Base-by-base conservation (phyloP, 1,284 basidiomycete genomes). In the Cryptococcus sp. region DNA sequence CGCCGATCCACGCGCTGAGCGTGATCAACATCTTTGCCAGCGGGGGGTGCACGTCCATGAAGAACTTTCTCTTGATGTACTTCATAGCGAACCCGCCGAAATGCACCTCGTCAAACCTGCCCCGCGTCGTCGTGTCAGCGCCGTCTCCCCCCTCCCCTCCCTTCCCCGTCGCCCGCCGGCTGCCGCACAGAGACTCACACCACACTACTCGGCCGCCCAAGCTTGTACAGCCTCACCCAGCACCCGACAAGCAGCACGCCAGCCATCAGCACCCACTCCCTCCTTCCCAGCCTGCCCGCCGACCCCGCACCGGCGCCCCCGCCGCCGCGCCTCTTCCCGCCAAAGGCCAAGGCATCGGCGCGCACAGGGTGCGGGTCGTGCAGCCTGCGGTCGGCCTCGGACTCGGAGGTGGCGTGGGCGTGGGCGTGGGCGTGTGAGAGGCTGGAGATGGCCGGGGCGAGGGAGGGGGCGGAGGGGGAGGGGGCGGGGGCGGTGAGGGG, bases 21-120 rank as follows among this genome's bases (percentile, higher is more conserved):
- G 95, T 95, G 68, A 98, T 93, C 56, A 98, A 81, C 21, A 99
- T 82, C 73, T 98, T 98, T 35, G 94, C 95, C 6, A 99, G 81
- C 1, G 96, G 96, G 0, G 96, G 95, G 73, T 99, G 95, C 1
- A 99, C 95, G 71, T 99, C 96, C 77, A 99, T 83, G 79, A 95
- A 96, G 80, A 95, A 96, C 71, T 91, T 88, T 70, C 91, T 88
- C 75, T 94, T 92, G 73, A 98, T 77, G 62, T 83, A 83, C 71
- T 91, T 92, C 53, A 85, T 83, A 1, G 93, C 89, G 72, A 96
- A 95, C 73, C 94, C 94, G 59, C 93, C 93, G 77, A 97, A 96
- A 76, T 96, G 93, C 0, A 96, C 93, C 76, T 97, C 93, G 70
- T 97, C 93, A 73, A 97, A 97, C 18, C 92, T 95, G 68, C 42